Conservation (phyloP, 208 protist species). For the Trypanosoma caninum region DNA sequence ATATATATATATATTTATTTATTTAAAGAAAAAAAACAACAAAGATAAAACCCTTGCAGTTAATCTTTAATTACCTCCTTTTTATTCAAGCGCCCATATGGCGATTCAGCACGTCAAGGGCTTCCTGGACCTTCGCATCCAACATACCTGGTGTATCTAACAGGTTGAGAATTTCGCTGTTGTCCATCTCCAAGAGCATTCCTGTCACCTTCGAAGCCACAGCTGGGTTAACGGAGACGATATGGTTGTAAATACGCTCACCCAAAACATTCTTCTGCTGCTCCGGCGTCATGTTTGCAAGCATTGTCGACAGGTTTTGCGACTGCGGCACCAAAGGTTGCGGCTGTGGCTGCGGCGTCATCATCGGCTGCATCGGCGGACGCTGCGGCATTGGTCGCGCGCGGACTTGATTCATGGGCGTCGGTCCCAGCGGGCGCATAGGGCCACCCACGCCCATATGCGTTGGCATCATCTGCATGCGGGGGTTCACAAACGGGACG, state of each 20-base stretch:
- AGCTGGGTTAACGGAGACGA: constrained; percentile 81
- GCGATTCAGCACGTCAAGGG: constrained; percentile 92
- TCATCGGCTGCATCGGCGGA: constrained; percentile 62
- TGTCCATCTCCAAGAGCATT: constrained; percentile 99
- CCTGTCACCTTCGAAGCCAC: constrained; percentile 98
- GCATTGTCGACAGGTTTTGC: constrained; percentile 65
- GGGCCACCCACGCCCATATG: constrained; percentile 35
- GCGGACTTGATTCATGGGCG: constrained; percentile 28
- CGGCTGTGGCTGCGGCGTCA: constrained; percentile 45
- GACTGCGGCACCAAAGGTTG: constrained; percentile 32
- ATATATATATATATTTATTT: no score
- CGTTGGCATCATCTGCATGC: constrained; percentile 75
- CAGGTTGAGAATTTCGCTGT: constrained; percentile 94
- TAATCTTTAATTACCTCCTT: no score
- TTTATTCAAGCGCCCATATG: constrained; percentile 68
- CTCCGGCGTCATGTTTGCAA: constrained; percentile 67
- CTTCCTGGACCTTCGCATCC: constrained; percentile 96
- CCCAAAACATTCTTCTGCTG: constrained; percentile 96
- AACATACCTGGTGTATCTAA: constrained; percentile 91
- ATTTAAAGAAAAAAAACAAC: no score
- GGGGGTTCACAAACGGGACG: constrained; percentile 76
- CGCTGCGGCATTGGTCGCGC: constrained; percentile 37
- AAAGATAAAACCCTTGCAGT: no score
- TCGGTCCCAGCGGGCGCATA: constrained; percentile 79
- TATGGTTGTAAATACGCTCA: constrained; percentile 96